These are phyloP conservation scores for Colletotrichum sp. DNA, from an alignment of 2,329 filamentous ascomycete genomes.

Conservation along the genomic window DNA sequence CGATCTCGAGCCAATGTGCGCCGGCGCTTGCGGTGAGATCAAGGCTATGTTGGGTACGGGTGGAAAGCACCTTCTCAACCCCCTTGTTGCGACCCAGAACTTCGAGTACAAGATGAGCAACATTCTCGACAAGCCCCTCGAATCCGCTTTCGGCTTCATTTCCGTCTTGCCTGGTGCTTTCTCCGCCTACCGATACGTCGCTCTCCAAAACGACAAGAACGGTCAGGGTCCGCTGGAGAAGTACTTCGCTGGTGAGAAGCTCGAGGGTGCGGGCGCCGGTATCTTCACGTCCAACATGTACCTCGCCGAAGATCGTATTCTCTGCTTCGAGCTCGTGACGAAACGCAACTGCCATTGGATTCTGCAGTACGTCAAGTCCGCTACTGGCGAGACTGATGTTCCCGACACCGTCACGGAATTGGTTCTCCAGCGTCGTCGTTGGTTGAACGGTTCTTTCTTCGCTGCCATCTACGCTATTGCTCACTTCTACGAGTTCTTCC, in stretches of 20 bases:
- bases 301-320: conserved; percentile 95
- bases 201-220: conserved; percentile 95
- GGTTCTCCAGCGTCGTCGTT: conserved; percentile 93
- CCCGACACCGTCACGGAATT: conserved; percentile 93
- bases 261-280: conserved; percentile 87
- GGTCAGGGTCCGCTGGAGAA: conserved; percentile 92
- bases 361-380: conserved; percentile 96
- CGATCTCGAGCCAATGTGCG: conserved; percentile 96
- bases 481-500: conserved; percentile 96
- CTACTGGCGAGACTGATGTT: conserved; percentile 95
- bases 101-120: conserved; percentile 99
- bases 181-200: conserved; percentile 95
- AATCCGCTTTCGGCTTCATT: conserved; percentile 98
- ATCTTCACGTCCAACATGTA: conserved; percentile 99
- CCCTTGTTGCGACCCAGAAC: conserved; percentile 93
- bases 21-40: conserved; percentile 96
- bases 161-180: conserved; percentile 96
- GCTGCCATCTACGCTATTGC: conserved; percentile 93
- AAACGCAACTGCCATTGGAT: conserved; percentile 99
- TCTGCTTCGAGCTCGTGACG: conserved; percentile 97
- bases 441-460: conserved; percentile 98
- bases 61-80: conserved; percentile 90
- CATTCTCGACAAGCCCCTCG: conserved; percentile 95
- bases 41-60: conserved; percentile 91
- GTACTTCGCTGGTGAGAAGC: conserved; percentile 96